Conservation (phyloP, 2,329 filamentous ascomycete genomes). For the Fusarium solani-melongenae region DNA sequence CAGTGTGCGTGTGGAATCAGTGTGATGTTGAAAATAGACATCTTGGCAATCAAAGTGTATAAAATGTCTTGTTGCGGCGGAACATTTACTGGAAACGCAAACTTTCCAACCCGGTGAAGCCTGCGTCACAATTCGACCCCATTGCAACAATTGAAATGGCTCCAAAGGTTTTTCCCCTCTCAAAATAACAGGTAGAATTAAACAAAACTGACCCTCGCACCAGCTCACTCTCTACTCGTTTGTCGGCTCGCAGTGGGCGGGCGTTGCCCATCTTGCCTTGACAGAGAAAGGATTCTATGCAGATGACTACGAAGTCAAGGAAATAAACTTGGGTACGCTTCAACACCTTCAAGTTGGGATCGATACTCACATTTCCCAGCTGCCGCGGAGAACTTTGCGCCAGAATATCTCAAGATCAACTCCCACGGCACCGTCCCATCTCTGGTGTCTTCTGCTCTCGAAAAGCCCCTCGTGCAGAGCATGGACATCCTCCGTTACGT, state of each 20-base stretch:
- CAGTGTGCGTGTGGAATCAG: background rate
- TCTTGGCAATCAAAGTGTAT: background rate
- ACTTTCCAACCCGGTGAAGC: background rate
- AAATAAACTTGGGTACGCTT: constrained; percentile 19
- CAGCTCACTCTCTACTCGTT: constrained; percentile 33
- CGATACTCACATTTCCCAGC: background rate
- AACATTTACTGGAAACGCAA: background rate
- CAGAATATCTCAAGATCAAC: constrained; percentile 32
- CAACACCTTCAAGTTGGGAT: background rate
- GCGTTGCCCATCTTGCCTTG: constrained; percentile 29
- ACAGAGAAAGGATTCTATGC: constrained; percentile 29
- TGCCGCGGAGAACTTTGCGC: constrained; percentile 26
- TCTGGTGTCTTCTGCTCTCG: constrained; percentile 18
- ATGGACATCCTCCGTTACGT: constrained; percentile 26
- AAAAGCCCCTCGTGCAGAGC: constrained; percentile 21
- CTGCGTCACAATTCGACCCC: background rate
- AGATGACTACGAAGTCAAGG: constrained; percentile 22
- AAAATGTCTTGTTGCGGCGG: background rate
- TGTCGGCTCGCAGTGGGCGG: constrained; percentile 33
- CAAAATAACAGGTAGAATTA: background rate
- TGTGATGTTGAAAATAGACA: background rate
- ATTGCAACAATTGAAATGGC: background rate
- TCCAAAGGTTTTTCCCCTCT: background rate
- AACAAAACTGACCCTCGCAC: background rate
- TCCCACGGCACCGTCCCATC: constrained; percentile 31